These are phyloP conservation scores for Yamadazyma philogaea DNA, from an alignment of 805 yeast species.

Conservation along the genomic window DNA sequence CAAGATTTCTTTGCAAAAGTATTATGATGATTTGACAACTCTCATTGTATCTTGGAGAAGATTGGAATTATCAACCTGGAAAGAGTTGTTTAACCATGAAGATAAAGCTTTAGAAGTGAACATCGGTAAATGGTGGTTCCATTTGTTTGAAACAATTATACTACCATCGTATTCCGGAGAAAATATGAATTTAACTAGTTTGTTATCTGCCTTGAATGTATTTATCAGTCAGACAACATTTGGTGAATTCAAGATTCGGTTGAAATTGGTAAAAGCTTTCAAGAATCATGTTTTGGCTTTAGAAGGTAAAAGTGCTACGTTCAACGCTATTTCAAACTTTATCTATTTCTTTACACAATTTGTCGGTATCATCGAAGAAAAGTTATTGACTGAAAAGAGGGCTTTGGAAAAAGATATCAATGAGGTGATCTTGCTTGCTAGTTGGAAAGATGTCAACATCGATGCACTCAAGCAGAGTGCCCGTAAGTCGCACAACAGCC, in stretches of 20 bases:
- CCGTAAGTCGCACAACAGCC: slow-evolving; percentile 75
- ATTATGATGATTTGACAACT: slow-evolving; percentile 56
- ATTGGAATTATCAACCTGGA: slow-evolving; percentile 85
- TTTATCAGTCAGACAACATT: slow-evolving; percentile 71
- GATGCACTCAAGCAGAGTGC: slow-evolving; percentile 95
- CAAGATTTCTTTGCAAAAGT: slow-evolving; percentile 59
- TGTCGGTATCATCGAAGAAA: slow-evolving; percentile 42
- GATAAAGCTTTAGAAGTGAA: slow-evolving; percentile 44
- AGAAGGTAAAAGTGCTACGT: slow-evolving; percentile 18
- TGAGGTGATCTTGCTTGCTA: slow-evolving; percentile 84
- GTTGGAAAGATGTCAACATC: slow-evolving; percentile 95
- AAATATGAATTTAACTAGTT: slow-evolving; percentile 13
- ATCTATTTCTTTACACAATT: slow-evolving; percentile 69
- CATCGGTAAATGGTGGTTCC: slow-evolving; percentile 87
- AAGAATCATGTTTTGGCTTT: slow-evolving; percentile 45
- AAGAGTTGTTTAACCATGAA: slow-evolving; percentile 65
- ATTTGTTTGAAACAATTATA: slow-evolving; percentile 77
- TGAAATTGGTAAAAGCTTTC: slow-evolving; percentile 65
- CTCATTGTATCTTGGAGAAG: slow-evolving; percentile 89
- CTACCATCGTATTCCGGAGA: slow-evolving; percentile 46
- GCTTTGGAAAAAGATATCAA: slow-evolving; percentile 71
- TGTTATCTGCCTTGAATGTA: slow-evolving; percentile 58
- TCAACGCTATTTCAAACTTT: slow-evolving; percentile 53
- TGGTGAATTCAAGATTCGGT: slow-evolving; percentile 68
- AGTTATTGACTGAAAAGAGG: slow-evolving; percentile 46